Conservation (phyloP, 805 yeast genomes). For the Candida sonorensis region DNA sequence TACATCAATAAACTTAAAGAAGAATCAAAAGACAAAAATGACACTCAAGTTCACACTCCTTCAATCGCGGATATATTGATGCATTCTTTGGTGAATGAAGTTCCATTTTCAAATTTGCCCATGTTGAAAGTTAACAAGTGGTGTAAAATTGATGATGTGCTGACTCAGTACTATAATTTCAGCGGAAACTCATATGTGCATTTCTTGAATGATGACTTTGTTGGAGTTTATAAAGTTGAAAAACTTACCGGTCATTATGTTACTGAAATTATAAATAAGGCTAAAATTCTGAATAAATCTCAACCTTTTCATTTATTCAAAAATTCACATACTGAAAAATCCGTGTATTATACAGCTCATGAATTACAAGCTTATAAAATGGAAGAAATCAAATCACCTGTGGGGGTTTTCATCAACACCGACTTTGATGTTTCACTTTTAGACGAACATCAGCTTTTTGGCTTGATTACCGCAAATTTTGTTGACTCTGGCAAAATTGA, state of each 20-base stretch:
- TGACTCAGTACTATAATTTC: slow-evolving; percentile 38
- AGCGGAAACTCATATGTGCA: slow-evolving; percentile 21
- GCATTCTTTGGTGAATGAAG: slow-evolving; percentile 86
- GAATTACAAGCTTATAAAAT: slow-evolving; percentile 41
- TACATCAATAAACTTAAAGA: slow-evolving; percentile 18
- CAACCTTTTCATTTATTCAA: slow-evolving; percentile 85
- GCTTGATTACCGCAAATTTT: slow-evolving; percentile 19
- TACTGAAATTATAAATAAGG: slow-evolving; percentile 55
- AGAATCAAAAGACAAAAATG: slow-evolving; percentile 5
- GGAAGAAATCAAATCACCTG: slow-evolving; percentile 55
- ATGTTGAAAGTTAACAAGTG: slow-evolving; percentile 60
- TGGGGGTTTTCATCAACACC: slow-evolving; percentile 61
- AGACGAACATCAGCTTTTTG: slow-evolving; percentile 21
- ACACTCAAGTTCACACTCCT: slow-evolving; percentile 38
- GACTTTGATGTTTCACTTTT: slow-evolving; percentile 33
- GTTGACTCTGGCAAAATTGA: slow-evolving; percentile 12
- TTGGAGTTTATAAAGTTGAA: slow-evolving; percentile 19
- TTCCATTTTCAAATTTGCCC: slow-evolving; percentile 65
- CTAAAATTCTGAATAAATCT: slow-evolving; percentile 66
- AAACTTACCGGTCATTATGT: slow-evolving; percentile 31
- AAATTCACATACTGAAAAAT: slow-evolving; percentile 21
- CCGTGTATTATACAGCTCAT: slow-evolving; percentile 66
- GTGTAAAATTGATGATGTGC: slow-evolving; percentile 52
- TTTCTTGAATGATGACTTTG: slow-evolving; percentile 19
- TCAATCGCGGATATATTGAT: slow-evolving; percentile 73